phyloP scores from a whole-genome alignment of 495 filamentous ascomycete genomes.

The Rostrohypoxylon terebratum region DNA sequence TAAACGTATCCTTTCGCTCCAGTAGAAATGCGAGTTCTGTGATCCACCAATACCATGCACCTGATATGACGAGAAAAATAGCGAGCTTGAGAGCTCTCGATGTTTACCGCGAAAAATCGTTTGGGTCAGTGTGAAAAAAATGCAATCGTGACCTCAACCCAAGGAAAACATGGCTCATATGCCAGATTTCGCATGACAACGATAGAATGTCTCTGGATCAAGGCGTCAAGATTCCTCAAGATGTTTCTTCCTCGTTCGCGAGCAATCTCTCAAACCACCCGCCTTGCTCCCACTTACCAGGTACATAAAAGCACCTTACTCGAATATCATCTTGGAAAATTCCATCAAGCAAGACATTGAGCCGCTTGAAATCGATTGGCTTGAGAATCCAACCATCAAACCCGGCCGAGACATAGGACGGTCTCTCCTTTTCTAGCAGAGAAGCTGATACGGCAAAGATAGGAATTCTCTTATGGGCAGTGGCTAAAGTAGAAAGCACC shows the following conservation, averaged over 20 bases:
- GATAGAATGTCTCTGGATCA: too few relatives aligned
- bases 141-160: background rate
- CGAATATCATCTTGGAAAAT: constrained; percentile 64
- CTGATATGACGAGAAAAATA: background rate
- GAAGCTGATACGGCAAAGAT: constrained; percentile 94
- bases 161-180: too few relatives aligned
- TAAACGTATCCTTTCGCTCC: background rate
- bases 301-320: constrained; percentile 63
- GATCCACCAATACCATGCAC: background rate
- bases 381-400: constrained; percentile 93
- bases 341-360: constrained; percentile 70
- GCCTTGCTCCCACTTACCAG: constrained; percentile 77
- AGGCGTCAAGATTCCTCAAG: constrained; percentile 1
- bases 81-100: too few relatives aligned
- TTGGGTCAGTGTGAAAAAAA: background rate
- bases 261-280: constrained; percentile 69
- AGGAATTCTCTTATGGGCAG: constrained; percentile 70
- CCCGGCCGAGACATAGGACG: constrained; percentile 80
- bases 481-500: constrained; percentile 61
- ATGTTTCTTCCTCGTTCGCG: background rate
- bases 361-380: constrained; percentile 77
- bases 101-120: too few relatives aligned
- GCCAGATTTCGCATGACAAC: too few relatives aligned
- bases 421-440: constrained; percentile 74
- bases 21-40: background rate